Evolutionary conservation across 345 rosid species (phyloP).

Genomic region (Acer negundo): DNA sequence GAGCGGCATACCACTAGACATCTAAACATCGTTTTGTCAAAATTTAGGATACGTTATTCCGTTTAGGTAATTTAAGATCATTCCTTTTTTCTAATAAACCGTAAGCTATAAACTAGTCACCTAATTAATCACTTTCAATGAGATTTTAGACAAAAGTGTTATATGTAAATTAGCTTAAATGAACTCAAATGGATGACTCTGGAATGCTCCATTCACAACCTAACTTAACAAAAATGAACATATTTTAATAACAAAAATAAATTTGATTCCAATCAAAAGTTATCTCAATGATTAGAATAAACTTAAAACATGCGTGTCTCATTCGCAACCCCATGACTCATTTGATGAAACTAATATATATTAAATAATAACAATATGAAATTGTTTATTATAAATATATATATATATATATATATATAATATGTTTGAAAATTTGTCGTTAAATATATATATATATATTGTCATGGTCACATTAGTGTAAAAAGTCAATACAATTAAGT

Average conservation of each 20-base stretch:
- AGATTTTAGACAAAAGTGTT: neutral
- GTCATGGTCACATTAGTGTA: slow-evolving; percentile 2
- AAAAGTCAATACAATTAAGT: slow-evolving; percentile 18
- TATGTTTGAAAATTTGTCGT: neutral
- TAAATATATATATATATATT: neutral
- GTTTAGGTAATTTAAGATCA: neutral
- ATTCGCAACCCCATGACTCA: slow-evolving; percentile 2
- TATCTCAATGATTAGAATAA: slow-evolving; percentile 7
- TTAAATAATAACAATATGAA: neutral
- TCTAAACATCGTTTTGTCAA: too few species aligned
- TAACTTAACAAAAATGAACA: neutral
- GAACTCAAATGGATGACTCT: neutral
- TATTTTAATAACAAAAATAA: neutral
- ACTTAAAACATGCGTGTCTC: slow-evolving; percentile 5
- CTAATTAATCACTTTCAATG: neutral
- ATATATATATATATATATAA: neutral
- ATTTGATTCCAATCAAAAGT: neutral
- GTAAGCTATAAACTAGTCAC: neutral
- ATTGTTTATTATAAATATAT: neutral
- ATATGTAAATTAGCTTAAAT: neutral
- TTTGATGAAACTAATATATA: neutral
- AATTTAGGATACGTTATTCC: neutral
- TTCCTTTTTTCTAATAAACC: neutral
- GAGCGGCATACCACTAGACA: too few species aligned
- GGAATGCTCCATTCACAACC: neutral